Percentiles rank a stretch among this genome's conserved stretches.
These are phyloP conservation scores for Yarrowia yakushimensis DNA, from an alignment of 805 yeast genomes.

Conservation along the genomic window DNA sequence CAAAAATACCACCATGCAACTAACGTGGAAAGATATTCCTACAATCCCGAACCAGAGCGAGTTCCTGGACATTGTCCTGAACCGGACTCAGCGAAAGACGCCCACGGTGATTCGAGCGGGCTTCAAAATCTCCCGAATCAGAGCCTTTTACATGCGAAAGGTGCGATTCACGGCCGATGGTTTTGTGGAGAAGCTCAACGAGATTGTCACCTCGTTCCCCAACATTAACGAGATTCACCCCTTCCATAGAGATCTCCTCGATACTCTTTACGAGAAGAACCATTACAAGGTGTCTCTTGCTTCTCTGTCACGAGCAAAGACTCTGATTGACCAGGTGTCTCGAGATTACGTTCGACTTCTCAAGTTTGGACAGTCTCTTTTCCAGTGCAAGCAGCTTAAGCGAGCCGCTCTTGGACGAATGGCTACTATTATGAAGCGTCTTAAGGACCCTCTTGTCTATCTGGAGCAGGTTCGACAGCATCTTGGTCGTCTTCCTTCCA, in stretches of 20 bases:
- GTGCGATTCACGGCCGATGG: slow-evolving; percentile 97
- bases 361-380: slow-evolving; percentile 95
- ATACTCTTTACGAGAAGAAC: slow-evolving; percentile 94
- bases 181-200: slow-evolving; percentile 86
- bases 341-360: slow-evolving; percentile 91
- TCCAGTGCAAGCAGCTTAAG: slow-evolving; percentile 97
- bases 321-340: slow-evolving; percentile 90
- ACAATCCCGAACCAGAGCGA: slow-evolving; percentile 90
- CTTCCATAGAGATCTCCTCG: slow-evolving; percentile 96
- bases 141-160: slow-evolving; percentile 97
- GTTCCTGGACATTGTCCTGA: slow-evolving; percentile 91
- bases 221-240: slow-evolving; percentile 97
- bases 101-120: slow-evolving; percentile 99
- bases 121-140: slow-evolving; percentile 90
- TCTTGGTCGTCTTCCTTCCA: slow-evolving; percentile 94
- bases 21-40: slow-evolving; percentile 98
- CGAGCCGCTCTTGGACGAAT: slow-evolving; percentile 99
- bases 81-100: slow-evolving; percentile 97
- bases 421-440: slow-evolving; percentile 96
- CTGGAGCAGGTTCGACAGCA: slow-evolving; percentile 99
- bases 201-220: slow-evolving; percentile 84
- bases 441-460: slow-evolving; percentile 89
- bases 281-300: slow-evolving; percentile 97
- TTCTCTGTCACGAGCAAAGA: slow-evolving; percentile 88
- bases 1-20: slow-evolving; percentile 90